phyloP scores from a whole-genome alignment of 1,284 basidiomycete species.

The Pterula multifida region DNA sequence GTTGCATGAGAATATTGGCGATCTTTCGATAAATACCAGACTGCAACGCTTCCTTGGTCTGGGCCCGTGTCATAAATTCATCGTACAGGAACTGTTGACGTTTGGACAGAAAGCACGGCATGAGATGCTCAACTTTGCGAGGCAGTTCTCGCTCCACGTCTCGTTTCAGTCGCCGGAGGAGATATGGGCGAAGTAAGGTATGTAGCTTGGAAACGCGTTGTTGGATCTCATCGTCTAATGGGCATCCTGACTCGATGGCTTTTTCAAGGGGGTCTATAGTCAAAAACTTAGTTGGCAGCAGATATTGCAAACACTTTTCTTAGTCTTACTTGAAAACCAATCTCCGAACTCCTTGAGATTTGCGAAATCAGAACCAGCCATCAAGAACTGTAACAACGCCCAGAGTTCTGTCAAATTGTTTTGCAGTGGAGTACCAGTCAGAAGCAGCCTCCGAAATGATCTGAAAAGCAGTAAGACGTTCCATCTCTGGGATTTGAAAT shows the following conservation, averaged over 20 bases:
- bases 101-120: slow-evolving; percentile 87
- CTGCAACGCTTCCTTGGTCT: slow-evolving; percentile 77
- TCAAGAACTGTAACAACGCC: slow-evolving; percentile 91
- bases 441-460: slow-evolving; percentile 75
- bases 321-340: slow-evolving; percentile 84
- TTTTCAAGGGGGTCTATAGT: slow-evolving; percentile 90
- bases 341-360: slow-evolving; percentile 91
- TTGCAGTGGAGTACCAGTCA: slow-evolving; percentile 92
- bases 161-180: slow-evolving; percentile 87
- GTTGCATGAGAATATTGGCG: slow-evolving; percentile 95
- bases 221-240: slow-evolving; percentile 75
- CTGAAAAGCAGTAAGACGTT: slow-evolving; percentile 92
- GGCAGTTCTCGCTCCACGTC: slow-evolving; percentile 96
- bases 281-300: slow-evolving; percentile 5
- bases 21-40: slow-evolving; percentile 87
- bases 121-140: slow-evolving; percentile 89
- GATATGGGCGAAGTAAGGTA: slow-evolving; percentile 85
- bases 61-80: slow-evolving; percentile 92
- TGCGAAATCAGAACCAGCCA: slow-evolving; percentile 90
- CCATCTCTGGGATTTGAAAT: slow-evolving; percentile 94
- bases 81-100: slow-evolving; percentile 95
- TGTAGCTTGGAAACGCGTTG: slow-evolving; percentile 87
- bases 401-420: slow-evolving; percentile 95
- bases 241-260: slow-evolving; percentile 81
- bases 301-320: slow-evolving; percentile 1